phyloP scores from a whole-genome alignment of 805 yeast species.

The Candida awuae region DNA sequence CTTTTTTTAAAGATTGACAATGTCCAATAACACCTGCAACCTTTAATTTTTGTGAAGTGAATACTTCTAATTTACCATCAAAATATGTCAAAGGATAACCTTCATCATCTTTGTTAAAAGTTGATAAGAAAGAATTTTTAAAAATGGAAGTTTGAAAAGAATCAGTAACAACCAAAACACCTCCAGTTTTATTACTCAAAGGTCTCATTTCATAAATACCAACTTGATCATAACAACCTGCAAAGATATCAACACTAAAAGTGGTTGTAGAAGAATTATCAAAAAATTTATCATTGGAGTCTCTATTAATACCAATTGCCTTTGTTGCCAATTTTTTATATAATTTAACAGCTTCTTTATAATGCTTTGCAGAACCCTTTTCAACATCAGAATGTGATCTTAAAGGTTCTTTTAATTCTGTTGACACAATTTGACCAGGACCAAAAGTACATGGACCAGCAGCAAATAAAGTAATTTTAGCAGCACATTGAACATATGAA shows the following conservation, averaged over 20 bases:
- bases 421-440: slow-evolving; percentile 91
- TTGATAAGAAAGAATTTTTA: slow-evolving; percentile 82
- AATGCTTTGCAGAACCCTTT: slow-evolving; percentile 80
- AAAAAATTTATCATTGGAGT: slow-evolving; percentile 29
- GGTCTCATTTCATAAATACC: slow-evolving; percentile 92
- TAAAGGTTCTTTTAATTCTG: slow-evolving; percentile 88
- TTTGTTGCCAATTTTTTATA: slow-evolving; percentile 68
- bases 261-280: slow-evolving; percentile 42
- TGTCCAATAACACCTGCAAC: slow-evolving; percentile 92
- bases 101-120: slow-evolving; percentile 79
- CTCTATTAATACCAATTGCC: slow-evolving; percentile 44
- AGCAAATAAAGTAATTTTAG: slow-evolving; percentile 81
- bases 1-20: slow-evolving; percentile 64
- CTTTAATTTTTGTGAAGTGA: slow-evolving; percentile 81
- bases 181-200: slow-evolving; percentile 81
- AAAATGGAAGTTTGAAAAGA: slow-evolving; percentile 92
- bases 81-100: slow-evolving; percentile 85
- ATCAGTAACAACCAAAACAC: slow-evolving; percentile 79
- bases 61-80: slow-evolving; percentile 81
- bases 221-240: slow-evolving; percentile 93
- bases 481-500: slow-evolving; percentile 76
- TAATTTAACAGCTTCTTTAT: slow-evolving; percentile 75
- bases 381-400: slow-evolving; percentile 97
- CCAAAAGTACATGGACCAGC: slow-evolving; percentile 94
- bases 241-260: slow-evolving; percentile 82